Percentiles rank a stretch among this genome's conserved stretches.
phyloP scores from a whole-genome alignment of 1,284 basidiomycete genomes.

The Pseudozyma pruni region DNA sequence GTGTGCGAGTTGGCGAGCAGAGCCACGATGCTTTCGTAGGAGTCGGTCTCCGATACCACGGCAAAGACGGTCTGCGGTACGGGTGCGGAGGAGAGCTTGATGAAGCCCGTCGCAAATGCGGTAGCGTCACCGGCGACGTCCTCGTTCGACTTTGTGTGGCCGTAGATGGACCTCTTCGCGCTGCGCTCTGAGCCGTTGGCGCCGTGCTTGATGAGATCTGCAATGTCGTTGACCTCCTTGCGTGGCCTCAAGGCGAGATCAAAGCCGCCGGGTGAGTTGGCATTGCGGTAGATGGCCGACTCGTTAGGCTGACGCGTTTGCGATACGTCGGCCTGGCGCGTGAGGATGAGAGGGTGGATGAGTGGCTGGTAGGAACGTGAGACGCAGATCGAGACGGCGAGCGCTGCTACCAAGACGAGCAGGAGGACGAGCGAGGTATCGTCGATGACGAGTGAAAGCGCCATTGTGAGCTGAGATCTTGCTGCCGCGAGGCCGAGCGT shows the following conservation, averaged over 20 bases:
- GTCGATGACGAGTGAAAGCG: slow-evolving; percentile 57
- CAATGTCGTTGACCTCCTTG: slow-evolving; percentile 47
- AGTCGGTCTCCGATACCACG: slow-evolving; percentile 36
- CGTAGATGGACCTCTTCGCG: slow-evolving; percentile 40
- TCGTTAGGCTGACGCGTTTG: slow-evolving; percentile 52
- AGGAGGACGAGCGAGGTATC: slow-evolving; percentile 58
- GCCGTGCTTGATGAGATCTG: slow-evolving; percentile 46
- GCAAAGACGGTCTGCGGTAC: slow-evolving; percentile 35
- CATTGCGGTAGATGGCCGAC: slow-evolving; percentile 64
- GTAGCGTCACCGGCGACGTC: slow-evolving; percentile 47
- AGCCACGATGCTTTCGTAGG: slow-evolving; percentile 41
- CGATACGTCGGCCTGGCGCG: slow-evolving; percentile 63
- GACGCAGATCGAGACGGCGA: slow-evolving; percentile 49
- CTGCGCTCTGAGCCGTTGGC: slow-evolving; percentile 30
- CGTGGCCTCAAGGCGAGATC: slow-evolving; percentile 60
- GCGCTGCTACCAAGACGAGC: slow-evolving; percentile 45
- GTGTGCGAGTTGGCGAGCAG: slow-evolving; percentile 44
- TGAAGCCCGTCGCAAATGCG: slow-evolving; percentile 50
- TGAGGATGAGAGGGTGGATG: slow-evolving; percentile 65
- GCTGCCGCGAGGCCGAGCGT: slow-evolving; percentile 1
- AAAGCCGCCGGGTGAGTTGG: slow-evolving; percentile 64
- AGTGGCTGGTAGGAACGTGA: slow-evolving; percentile 56
- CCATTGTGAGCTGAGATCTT: slow-evolving; percentile 35
- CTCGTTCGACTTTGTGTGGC: slow-evolving; percentile 28
- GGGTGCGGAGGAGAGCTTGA: slow-evolving; percentile 40